Base-by-base conservation (phyloP, 371 early-diverging fungal species). In the Blakeslea trispora region DNA sequence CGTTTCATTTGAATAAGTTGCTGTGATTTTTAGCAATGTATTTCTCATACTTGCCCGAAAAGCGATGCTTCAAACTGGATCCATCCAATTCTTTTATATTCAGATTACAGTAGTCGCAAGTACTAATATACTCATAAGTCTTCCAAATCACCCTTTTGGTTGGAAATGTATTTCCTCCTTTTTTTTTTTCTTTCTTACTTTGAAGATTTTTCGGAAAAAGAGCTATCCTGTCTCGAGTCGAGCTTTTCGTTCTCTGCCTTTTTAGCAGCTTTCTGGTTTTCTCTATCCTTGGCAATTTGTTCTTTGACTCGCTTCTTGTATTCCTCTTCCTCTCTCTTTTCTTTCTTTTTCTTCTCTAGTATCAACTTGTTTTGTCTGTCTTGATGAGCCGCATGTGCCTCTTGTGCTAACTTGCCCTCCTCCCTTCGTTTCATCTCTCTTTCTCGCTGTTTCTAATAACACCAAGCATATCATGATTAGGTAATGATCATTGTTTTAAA, bases 21-120 rank as follows among this genome's bases (percentile, higher is more conserved):
- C 45, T 3, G 44, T 7, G 15, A 40, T 18, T 45, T 17, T 28
- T 24, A 18, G 13, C 23, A 13, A 32, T 37, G 37, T 37, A 37
- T 37, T 14, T 44, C 5, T 21, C 0, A 8, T 35, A 19, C 46
- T 45, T 62, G 67, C 72, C 61, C 32, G 51, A 35, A 21, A 74
- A 74, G 14, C 57, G 53, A 15, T 67, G 57, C 17, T 63, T 49
- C 21, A 75, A 40, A 10, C 61, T 64, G 5, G 59, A 58, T 1
- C 75, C 72, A 55, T 75, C 72, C 43, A 71, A 23, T 43, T 75
- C 69, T 3, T 71, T 66, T 50, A 71, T 65, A 41, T 59, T 75
- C 14, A 75, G 42, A 42, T 63, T 56, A 21, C 63, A 50, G 8
- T 41, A 45, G 39, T 64, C 53, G 41, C 52, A 45, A 21, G 48